Evolutionary conservation across 192 early-diverging fungal genomes (phyloP).

Genomic region (Coemansia sp.): DNA sequence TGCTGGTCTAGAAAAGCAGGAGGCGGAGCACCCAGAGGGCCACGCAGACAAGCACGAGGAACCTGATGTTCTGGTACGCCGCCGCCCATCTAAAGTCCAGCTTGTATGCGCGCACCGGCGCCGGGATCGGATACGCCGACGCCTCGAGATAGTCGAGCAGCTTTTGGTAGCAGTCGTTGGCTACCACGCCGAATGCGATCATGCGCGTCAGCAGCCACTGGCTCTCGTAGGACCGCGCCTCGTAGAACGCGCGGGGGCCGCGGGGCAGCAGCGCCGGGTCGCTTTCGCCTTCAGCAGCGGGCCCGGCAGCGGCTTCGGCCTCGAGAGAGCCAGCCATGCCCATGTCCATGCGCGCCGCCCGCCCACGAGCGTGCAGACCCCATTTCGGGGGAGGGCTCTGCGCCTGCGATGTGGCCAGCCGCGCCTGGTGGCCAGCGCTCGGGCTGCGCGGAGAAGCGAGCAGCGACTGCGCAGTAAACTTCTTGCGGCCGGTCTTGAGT

Average conservation of each 20-base stretch:
- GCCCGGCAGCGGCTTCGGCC: neutral
- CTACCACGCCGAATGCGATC: conserved; percentile 16
- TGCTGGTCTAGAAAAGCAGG: conserved; percentile 23
- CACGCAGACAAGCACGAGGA: conserved; percentile 16
- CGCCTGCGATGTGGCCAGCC: neutral
- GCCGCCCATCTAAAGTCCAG: conserved; percentile 46
- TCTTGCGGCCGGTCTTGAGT: conserved; percentile 40
- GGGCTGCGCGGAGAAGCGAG: conserved; percentile 17
- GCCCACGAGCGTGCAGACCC: neutral
- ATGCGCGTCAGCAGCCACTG: conserved; percentile 43
- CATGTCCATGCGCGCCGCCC: neutral
- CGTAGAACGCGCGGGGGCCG: conserved; percentile 27
- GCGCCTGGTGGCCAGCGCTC: neutral
- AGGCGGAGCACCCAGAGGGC: conserved; percentile 15
- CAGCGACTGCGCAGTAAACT: conserved; percentile 48
- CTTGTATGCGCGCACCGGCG: conserved; percentile 13
- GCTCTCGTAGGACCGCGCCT: conserved; percentile 49
- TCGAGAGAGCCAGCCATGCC: neutral
- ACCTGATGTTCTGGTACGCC: conserved; percentile 38
- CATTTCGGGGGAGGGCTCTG: conserved; percentile 7
- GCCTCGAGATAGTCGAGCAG: conserved; percentile 14
- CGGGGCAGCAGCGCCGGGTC: conserved; percentile 31
- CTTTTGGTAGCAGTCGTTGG: conserved; percentile 34
- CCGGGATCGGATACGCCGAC: conserved; percentile 12
- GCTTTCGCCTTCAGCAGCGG: neutral